Evolutionary conservation across 805 yeast species (phyloP).

Genomic region (Trichomonascus vanleenenianus): DNA sequence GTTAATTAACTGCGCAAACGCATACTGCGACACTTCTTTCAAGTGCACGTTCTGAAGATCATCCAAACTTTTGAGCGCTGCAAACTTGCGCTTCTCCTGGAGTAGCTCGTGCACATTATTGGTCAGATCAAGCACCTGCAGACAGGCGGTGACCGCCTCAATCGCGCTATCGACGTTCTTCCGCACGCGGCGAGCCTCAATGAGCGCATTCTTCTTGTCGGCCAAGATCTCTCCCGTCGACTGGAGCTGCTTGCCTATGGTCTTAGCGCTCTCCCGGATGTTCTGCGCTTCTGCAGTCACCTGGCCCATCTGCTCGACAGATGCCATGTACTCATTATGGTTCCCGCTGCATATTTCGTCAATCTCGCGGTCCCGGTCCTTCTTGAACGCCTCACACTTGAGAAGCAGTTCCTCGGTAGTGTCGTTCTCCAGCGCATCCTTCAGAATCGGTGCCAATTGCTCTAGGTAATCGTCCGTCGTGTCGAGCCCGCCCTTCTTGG

Average conservation of each 20-base stretch:
- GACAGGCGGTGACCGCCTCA: constrained; percentile 58
- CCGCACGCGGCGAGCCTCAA: constrained; percentile 56
- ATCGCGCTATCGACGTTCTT: constrained; percentile 65
- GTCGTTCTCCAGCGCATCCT: constrained; percentile 48
- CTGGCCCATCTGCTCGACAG: constrained; percentile 55
- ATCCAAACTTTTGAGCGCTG: constrained; percentile 77
- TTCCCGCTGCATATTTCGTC: constrained; percentile 54
- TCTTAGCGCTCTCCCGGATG: constrained; percentile 46
- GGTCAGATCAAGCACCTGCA: constrained; percentile 77
- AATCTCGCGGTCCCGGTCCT: constrained; percentile 54
- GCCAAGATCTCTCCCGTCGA: constrained; percentile 61
- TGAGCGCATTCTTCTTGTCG: constrained; percentile 45
- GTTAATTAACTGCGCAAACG: constrained; percentile 66
- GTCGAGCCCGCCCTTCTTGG: constrained; percentile 5
- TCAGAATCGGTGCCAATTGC: constrained; percentile 69
- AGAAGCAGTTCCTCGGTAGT: constrained; percentile 49
- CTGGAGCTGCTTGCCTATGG: constrained; percentile 50
- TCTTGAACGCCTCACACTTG: constrained; percentile 35
- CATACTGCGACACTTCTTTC: constrained; percentile 58
- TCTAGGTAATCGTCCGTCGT: constrained; percentile 61
- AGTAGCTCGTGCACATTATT: constrained; percentile 80
- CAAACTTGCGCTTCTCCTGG: constrained; percentile 65
- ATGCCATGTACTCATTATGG: constrained; percentile 38
- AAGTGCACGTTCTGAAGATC: constrained; percentile 62
- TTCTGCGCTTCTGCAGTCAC: constrained; percentile 52